Base-by-base conservation (phyloP, 768 basidiomycete genomes). In the Neoboletus magnificus region DNA sequence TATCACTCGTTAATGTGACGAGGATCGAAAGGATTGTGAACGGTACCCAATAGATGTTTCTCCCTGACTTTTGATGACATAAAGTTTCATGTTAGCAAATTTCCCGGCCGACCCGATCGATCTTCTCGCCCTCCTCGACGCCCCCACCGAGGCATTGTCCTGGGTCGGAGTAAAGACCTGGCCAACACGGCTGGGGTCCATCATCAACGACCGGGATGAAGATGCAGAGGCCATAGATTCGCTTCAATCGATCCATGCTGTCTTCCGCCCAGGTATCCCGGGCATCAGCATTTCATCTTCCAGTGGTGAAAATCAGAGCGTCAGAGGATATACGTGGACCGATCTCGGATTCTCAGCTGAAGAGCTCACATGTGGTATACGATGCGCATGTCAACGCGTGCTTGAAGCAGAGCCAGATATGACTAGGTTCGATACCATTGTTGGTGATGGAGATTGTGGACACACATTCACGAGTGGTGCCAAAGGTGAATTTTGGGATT, bases 361-460 rank as follows among this genome's bases (percentile, higher is more conserved):
- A 39, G 60, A 65, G 33, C 41, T 57, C 30, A 43, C 22, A 30
- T 40, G 18, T 15, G 63, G 55, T 27, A 48, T 65, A 4, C 46
- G 48, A 39, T 60, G 65, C 2, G 80, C 81, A 1, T 78, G 78
- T 55, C 25, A 70, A 46, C 64, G 68, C 2, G 74, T 85, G 27
- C 72, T 85, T 18, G 61, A 57, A 5, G 76, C 77, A 8, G 79
- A 82, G 58, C 67, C 71, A 4, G 79, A 82, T 13, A 71, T 87
- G 60, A 86, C 85, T 4, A 68, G 73, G 33, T 83, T 76, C 62
- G 86, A 86, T 64, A 83, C 82, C 10, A 71, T 85, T 27, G 74
- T 81, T 9, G 84, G 85, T 27, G 84, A 86, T 66, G 85, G 84
- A 7, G 83, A 86, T 63, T 84, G 83, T 45, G 83, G 85, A 10